Conservation (phyloP, 2,329 filamentous ascomycete genomes). For the Talaromyces piceae region DNA sequence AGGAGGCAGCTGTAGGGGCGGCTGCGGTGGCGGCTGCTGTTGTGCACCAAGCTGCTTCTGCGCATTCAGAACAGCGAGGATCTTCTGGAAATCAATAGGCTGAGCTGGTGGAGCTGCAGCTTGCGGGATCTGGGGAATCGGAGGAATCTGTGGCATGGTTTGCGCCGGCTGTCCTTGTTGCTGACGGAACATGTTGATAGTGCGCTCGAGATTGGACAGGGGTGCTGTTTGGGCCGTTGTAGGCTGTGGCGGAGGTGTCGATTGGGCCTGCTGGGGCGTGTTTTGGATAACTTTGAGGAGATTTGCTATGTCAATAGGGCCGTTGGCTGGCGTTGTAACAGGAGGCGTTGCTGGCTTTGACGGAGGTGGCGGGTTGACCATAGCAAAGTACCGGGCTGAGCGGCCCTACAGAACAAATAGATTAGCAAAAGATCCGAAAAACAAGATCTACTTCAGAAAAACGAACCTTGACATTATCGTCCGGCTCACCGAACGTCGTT, state of each 20-base stretch:
- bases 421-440: constrained; percentile 9
- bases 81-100: constrained; percentile 30
- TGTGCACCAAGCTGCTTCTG: constrained; percentile 24
- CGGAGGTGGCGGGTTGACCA: constrained; percentile 25
- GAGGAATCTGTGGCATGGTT: constrained; percentile 20
- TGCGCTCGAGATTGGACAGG: constrained; percentile 25
- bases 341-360: constrained; percentile 10
- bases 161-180: constrained; percentile 22
- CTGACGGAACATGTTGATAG: constrained; percentile 34
- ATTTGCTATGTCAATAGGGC: constrained; percentile 32
- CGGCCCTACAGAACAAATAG: constrained; percentile 23
- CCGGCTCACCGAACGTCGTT: constrained; percentile 36
- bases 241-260: constrained; percentile 22
- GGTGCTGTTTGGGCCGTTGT: constrained; percentile 20
- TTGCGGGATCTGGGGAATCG: constrained; percentile 19
- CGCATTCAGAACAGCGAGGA: constrained; percentile 32
- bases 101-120: constrained; percentile 17
- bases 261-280: constrained; percentile 24
- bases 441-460: not conserved
- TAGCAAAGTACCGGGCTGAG: constrained; percentile 35
- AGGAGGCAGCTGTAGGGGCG: constrained; percentile 16
- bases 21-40: constrained; percentile 21
- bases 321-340: constrained; percentile 11
- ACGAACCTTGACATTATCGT: constrained; percentile 34
- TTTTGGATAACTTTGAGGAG: constrained; percentile 36